Base-by-base conservation (phyloP, 192 early-diverging fungal species). In the Glomus cerebriforme region DNA sequence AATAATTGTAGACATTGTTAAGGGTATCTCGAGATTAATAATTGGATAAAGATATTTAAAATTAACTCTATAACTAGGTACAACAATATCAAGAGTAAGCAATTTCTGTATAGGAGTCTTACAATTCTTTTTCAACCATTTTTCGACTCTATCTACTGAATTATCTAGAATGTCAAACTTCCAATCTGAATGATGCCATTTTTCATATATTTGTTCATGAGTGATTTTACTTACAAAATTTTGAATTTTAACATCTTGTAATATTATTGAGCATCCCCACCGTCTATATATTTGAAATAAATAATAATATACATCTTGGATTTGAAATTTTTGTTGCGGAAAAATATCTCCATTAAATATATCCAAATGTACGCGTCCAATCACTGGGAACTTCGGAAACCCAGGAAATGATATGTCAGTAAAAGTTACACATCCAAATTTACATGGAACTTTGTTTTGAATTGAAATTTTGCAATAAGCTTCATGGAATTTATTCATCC, bases 271-370 rank as follows among this genome's bases (percentile, higher is more conserved):
- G 45, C 74, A 76, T 13, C 29, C 58, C 13, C 29, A 60, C 24
- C 74, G 27, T 4, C 74, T 63, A 64, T 76, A 76, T 12, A 76
- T 8, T 76, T 76, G 59, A 31, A 32, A 76, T 12, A 76, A 9
- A 32, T 66, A 76, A 15, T 59, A 15, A 19, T 27, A 22, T 1
- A 22, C 59, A 65, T 77, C 73, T 24, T 59, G 47, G n/a, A 66
- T 77, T n/a, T 17, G 13, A 60, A 76, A 76, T 60, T 1, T 27
- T 15, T 47, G 19, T 15, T 5, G 8, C 19, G 59, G 75, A 54
- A 76, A 31, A 37, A 65, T 13, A 3, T 76, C 59, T 19, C 59
- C 59, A 60, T n/a, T n/a, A 64, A 76, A 76, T 26, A 63, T 65
- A 13, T 76, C 29, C 22, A 76, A 24, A 32, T 76, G 59, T 17